Evolutionary conservation across 2,329 filamentous ascomycete genomes (phyloP).

Genomic region (Diaporthe sp.): DNA sequence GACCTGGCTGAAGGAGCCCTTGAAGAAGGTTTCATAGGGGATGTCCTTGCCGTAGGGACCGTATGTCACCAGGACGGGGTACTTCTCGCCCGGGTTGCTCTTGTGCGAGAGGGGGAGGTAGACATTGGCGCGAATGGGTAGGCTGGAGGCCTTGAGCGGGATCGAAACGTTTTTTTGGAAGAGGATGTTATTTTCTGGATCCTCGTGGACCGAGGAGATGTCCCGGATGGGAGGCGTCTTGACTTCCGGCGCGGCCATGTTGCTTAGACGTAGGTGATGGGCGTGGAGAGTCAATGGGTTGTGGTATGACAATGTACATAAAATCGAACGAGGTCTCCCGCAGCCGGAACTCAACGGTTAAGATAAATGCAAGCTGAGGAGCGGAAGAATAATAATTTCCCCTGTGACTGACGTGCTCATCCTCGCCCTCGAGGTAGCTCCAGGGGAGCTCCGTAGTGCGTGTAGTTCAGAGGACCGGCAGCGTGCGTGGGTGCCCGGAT

Average conservation of each 20-base stretch:
- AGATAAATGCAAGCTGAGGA: background rate
- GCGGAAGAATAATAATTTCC: background rate
- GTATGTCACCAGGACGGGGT: constrained; percentile 78
- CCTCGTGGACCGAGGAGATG: constrained; percentile 41
- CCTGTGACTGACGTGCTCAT: background rate
- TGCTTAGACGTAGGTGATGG: background rate
- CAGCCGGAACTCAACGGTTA: background rate
- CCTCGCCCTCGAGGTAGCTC: background rate
- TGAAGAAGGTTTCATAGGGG: constrained; percentile 65
- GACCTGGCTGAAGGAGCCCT: constrained; percentile 61
- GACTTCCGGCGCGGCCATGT: constrained; percentile 36
- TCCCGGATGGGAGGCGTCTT: constrained; percentile 42
- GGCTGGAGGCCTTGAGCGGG: constrained; percentile 45
- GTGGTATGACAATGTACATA: background rate
- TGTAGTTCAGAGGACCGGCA: background rate
- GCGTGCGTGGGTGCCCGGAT: constrained; percentile 32
- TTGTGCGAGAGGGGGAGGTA: constrained; percentile 46
- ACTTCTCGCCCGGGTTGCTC: constrained; percentile 45
- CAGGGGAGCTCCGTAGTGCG: constrained; percentile 22
- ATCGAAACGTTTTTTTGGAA: constrained; percentile 49
- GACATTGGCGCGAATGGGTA: constrained; percentile 49
- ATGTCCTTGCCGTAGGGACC: constrained; percentile 83
- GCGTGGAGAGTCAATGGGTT: background rate
- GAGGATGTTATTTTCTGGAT: constrained; percentile 42
- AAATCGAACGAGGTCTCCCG: background rate